Base-by-base conservation (phyloP, 169 alveolate genomes). In the Plasmodium sp. region DNA sequence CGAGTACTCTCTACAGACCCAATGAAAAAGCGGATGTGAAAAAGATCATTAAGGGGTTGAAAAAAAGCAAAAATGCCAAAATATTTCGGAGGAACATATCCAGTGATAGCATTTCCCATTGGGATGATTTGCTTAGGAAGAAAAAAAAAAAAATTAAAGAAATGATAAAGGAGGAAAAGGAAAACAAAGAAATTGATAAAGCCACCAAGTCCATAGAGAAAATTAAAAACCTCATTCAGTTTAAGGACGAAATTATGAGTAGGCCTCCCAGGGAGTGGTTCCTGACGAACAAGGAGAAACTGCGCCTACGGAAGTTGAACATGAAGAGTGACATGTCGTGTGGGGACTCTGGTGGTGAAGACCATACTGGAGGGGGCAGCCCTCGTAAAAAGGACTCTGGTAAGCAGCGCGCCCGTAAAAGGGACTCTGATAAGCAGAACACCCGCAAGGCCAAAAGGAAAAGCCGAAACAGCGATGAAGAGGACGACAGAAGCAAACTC, bases 1-100 rank as follows among this genome's bases (percentile, higher is more conserved):
- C 96, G 97, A 97, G 97, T 93, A 99, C 97, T 95, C 97, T 86
- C 97, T 99, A 95, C 96, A 98, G 97, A 96, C 99, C 73, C 97
- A 98, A 75, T 92, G 99, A 97, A 98, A 93, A 97, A 51, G 81
- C 95, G 5, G 92, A 92, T 41, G 95, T 97, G 6, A 97, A 96
- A 84, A 94, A 96, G 86, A 93, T 96, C 84, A 83, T 97, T 79
- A 97, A 96, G 67, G 96, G 95, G 67, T 83, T 95, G 34, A 93
- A 91, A n/a, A 92, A 94, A 62, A 81, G 56, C 10, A 73, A 94
- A 45, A 84, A 62, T 18, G 72, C 92, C 14, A 88, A 79, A 58
- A 88, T 88, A 79, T 88, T 58, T 58, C 62, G 82, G 36, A 58
- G 90, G 45, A 84, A 77, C n/a, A 81, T 96, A 34, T 85, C 96